Percentiles rank a stretch among this genome's conserved stretches.
Conservation (phyloP, 2,329 filamentous ascomycete genomes). For the Trichoderma sp. region DNA sequence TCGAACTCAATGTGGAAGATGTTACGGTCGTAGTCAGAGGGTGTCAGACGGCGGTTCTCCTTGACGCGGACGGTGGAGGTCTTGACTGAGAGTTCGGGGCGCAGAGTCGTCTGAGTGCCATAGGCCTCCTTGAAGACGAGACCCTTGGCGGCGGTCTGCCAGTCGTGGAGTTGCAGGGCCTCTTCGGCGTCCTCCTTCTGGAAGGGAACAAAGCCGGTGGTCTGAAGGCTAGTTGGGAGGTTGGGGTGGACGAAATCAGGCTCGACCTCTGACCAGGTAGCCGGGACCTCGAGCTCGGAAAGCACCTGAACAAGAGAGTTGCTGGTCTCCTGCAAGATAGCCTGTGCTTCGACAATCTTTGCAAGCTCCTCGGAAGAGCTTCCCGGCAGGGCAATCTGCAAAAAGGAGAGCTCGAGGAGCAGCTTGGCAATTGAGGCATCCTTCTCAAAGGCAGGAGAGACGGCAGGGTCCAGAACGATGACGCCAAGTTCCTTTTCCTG, state of each 20-base stretch:
- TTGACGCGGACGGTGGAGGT: constrained; percentile 86
- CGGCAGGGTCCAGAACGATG: constrained; percentile 70
- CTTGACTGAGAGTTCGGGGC: constrained; percentile 82
- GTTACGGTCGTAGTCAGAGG: constrained; percentile 86
- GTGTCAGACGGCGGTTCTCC: constrained; percentile 92
- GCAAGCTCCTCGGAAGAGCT: constrained; percentile 59
- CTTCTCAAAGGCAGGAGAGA: constrained; percentile 64
- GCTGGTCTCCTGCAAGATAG: constrained; percentile 53
- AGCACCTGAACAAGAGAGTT: constrained; percentile 68
- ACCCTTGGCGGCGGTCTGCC: constrained; percentile 81
- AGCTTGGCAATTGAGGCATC: constrained; percentile 62
- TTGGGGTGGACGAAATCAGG: constrained; percentile 50
- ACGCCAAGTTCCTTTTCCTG: constrained; percentile 68
- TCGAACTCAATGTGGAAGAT: constrained; percentile 99
- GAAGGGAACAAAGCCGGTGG: constrained; percentile 80
- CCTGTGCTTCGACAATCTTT: constrained; percentile 54
- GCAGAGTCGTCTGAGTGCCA: constrained; percentile 66
- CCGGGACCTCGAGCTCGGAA: constrained; percentile 70
- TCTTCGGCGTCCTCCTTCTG: constrained; percentile 72
- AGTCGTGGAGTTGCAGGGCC: constrained; percentile 63
- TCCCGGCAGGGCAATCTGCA: constrained; percentile 70
- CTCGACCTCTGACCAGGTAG: constrained; percentile 69
- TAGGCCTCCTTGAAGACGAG: constrained; percentile 95
- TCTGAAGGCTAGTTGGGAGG: constrained; percentile 63
- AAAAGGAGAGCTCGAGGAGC: constrained; percentile 76